Evolutionary conservation across 169 alveolate species (phyloP), one percentile per base, ranked within the genome.

Genomic region (Cryptosporidium ryanae): DNA sequence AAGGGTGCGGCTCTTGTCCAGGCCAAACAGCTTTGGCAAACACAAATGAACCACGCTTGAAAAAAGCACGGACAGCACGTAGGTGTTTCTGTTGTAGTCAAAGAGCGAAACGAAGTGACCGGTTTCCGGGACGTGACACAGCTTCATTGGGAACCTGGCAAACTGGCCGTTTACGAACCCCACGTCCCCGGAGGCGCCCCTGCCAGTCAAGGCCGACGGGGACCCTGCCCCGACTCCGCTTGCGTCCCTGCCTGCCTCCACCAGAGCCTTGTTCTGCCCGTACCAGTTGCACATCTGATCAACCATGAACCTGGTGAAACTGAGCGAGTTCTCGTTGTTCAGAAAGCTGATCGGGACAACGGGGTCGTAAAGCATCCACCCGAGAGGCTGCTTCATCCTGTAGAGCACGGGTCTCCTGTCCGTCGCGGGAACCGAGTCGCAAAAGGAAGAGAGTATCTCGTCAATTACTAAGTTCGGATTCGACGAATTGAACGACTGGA

Each of bases 291-390:
- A 38, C 46, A 38, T 38, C 8, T 38, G 3, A 10, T 38, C 8
- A 0, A 38, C 46, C 46, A 38, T 38, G 8, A 38, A 38, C 46
- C 8, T 38, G 46, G 46, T 38, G 1, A 38, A 38, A 38, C 46
- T 5, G 25, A 25, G 38, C 13, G 64, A 43, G 27, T 23, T n/a
- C 8, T 59, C 55, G 10, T 76, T 71, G 10, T 32, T 29, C 4
- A 46, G 46, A 43, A 61, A 59, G 70, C 15, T 61, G 10, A 76
- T 13, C 5, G 87, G 87, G 8, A 76, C 18, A 1, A 61, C 31
- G 15, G 87, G 87, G 27, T 76, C 87, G 25, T 76, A 76, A 1
- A 76, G 25, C 87, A 76, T 76, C 87, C 87, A 76, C 1, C 87
- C 87, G 23, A 76, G 27, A 12, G 87, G 87, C 17, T 76, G 87